Conservation (phyloP, 345 rosid genomes). For the thale cress (Arabidopsis thaliana) region TAIR10.1 NC_003075.7:14504501-14505000, state of each 20-base stretch:
- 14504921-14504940: slow-evolving; percentile 55
- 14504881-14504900: slow-evolving; percentile 67
- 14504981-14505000: slow-evolving; percentile 63
- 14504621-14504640: slow-evolving; percentile 63
- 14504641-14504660: slow-evolving; percentile 63
- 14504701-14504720: slow-evolving; percentile 62
- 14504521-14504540: slow-evolving; percentile 61
- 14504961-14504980: slow-evolving; percentile 70
- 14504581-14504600: slow-evolving; percentile 47
- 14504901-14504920: slow-evolving; percentile 73
- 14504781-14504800: slow-evolving; percentile 76
- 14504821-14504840: slow-evolving; percentile 60
- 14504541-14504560: slow-evolving; percentile 73
- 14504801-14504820: slow-evolving; percentile 69
- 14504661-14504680: slow-evolving; percentile 61
- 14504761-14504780: slow-evolving; percentile 75
- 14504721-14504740: slow-evolving; percentile 57
- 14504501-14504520: slow-evolving; percentile 54
- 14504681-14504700: slow-evolving; percentile 69
- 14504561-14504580: slow-evolving; percentile 61
- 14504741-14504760: slow-evolving; percentile 54
- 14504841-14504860: slow-evolving; percentile 64
- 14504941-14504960: slow-evolving; percentile 66
- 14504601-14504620: slow-evolving; percentile 59
- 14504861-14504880: slow-evolving; percentile 60